Evolutionary conservation across 192 early-diverging fungal genomes (phyloP), one percentile per base, ranked within the genome.

Genomic region (Podila verticillata): DNA sequence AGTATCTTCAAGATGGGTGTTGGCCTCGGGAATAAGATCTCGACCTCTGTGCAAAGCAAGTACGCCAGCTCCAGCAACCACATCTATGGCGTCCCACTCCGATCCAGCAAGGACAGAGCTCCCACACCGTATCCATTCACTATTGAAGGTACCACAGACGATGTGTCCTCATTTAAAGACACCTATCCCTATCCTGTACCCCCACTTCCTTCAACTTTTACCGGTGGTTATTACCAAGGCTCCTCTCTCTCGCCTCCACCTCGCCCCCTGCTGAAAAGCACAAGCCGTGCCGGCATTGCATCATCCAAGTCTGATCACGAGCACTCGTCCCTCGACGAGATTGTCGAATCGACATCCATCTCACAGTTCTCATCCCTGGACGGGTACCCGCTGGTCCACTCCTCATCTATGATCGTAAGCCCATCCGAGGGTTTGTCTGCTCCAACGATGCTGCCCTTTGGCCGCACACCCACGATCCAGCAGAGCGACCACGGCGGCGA

Each of bases 111-210:
- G 36, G 32, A 77, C 12, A 49, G 74, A 5, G 54, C 34, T 0
- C 74, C 74, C 12, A 77, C 74, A 3, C 74, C 74, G 2, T 77
- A 77, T 13, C 74, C 74, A 26, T 9, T 28, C 7, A 69, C 61
- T 29, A 15, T 61, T 0, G 63, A 59, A 8, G 47, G 54, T 5
- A 32, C 15, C 9, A 10, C 61, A 4, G 48, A 57, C 4, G 44
- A 34, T 13, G 20, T 24, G 56, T 22, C 39, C 26, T 61, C 44
- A 7, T 49, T 57, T 19, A 63, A 64, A 13, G 61, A 64, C 12
- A 29, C 65, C 20, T n/a, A 54, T n/a, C 51, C 24, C 8, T n/a
- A 54, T n/a, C 22, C 51, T n/a, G 51, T 22, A n/a, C 7, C n/a
- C n/a, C 19, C 24, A 1, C 19, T 54, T 1, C 39, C 39, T 44